Base-by-base conservation (phyloP, 352 stramenopile genomes). In the Phytophthora crassamura region DNA sequence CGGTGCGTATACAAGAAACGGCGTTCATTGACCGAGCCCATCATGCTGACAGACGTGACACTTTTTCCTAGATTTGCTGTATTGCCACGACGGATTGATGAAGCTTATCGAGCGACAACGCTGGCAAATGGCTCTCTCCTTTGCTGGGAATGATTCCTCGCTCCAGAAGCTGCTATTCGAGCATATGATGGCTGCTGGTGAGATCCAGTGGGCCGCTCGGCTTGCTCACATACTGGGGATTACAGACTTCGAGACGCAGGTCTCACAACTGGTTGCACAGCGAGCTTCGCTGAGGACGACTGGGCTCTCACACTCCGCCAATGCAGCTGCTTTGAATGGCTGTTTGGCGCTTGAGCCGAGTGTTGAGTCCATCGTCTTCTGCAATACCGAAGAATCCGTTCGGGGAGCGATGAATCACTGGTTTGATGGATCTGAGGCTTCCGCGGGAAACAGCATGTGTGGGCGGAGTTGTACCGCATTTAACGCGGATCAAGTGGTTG, bases 91-190 rank as follows among this genome's bases (percentile, higher is more conserved):
- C 59, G 72, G 75, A 6, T 39, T 91, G 32, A 64, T 88, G 50
- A 87, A 86, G 55, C 73, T 91, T 28, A 82, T 89, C 18, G 78
- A 89, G 47, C 84, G 85, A 49, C 76, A 83, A 35, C 77, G 76
- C 25, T 91, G 83, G 83, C 67, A 84, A 20, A 73, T 91, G 46
- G 83, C 83, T n/a, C 57, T 86, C 15, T 78, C 80, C n/a, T 91
- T 89, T 59, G 80, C 86, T 22, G 83, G 83, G 0, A 90, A 74
- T 15, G 80, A 90, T 53, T 32, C 42, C 2, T 71, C 78, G 16
- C 71, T 91, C 1, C 80, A 82, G 41, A 59, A 53, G 11, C 48
- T 85, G 16, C 64, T 91, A 7, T 75, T 89, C 18, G 47, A 82
- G 7, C 74, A 84, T 30, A 63, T 88, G 30, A 64, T 82, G 7